A percentile compares a stretch with the other conserved stretches of the same genome.
Evolutionary conservation across 306 rosid species (phyloP).

Genomic region (Begonia masoniana): DNA sequence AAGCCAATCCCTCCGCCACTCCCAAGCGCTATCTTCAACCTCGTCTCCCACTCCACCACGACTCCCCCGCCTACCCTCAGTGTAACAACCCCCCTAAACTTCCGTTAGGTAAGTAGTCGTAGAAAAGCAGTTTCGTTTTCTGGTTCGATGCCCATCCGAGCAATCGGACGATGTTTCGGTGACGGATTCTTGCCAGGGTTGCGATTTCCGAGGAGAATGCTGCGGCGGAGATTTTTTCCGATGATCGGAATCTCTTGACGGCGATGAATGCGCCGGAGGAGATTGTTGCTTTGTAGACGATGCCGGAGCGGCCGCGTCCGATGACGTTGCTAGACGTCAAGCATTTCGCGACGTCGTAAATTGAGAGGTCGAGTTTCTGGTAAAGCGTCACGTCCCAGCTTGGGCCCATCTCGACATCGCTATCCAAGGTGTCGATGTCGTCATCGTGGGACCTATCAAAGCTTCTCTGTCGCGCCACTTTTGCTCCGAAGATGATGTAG

Average conservation of each 20-base stretch:
- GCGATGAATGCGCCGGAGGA: slow-evolving; percentile 46
- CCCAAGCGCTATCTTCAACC: slow-evolving; percentile 83
- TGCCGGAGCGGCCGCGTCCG: slow-evolving; percentile 82
- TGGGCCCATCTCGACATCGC: slow-evolving; percentile 62
- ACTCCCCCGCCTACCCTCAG: slow-evolving; percentile 39
- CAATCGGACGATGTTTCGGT: slow-evolving; percentile 75
- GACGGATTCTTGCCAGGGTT: slow-evolving; percentile 71
- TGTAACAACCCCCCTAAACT: slow-evolving; percentile 47
- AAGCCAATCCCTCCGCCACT: slow-evolving; percentile 78
- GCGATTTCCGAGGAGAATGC: slow-evolving; percentile 81
- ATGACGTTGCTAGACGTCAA: slow-evolving; percentile 40
- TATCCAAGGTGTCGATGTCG: slow-evolving; percentile 26
- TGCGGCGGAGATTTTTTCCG: slow-evolving; percentile 58
- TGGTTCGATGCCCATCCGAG: slow-evolving; percentile 84
- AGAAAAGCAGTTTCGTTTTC: slow-evolving; percentile 56
- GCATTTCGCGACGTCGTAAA: slow-evolving; percentile 49
- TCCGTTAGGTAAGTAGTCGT: slow-evolving; percentile 59
- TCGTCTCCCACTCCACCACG: slow-evolving; percentile 72
- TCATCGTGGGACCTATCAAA: slow-evolving; percentile 25
- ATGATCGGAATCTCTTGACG: slow-evolving; percentile 39
- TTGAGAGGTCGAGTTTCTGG: slow-evolving; percentile 82
- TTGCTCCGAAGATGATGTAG: slow-evolving; percentile 37
- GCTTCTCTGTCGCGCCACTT: slow-evolving; percentile 12
- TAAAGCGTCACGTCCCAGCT: slow-evolving; percentile 89
- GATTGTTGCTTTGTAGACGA: slow-evolving; percentile 45